Percentiles rank a stretch among this genome's conserved stretches.
Evolutionary conservation across 352 stramenopile genomes (phyloP).

Genomic region (Globisporangium splendens): DNA sequence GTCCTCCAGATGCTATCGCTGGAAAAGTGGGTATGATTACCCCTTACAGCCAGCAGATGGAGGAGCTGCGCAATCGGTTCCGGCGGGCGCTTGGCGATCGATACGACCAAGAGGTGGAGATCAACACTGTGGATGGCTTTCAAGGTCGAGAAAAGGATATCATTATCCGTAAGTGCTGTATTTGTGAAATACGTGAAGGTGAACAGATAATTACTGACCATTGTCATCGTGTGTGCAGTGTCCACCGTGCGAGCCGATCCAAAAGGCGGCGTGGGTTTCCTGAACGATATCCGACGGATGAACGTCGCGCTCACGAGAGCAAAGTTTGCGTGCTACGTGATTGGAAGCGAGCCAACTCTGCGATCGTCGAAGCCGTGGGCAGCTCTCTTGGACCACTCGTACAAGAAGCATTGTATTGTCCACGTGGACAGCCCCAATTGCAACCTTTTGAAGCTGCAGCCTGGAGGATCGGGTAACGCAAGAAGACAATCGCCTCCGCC

Average conservation of each 20-base stretch:
- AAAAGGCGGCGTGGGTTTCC: slow-evolving; percentile 77
- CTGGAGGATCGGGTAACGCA: slow-evolving; percentile 12
- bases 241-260: slow-evolving; percentile 85
- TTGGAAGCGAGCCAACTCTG: slow-evolving; percentile 77
- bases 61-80: slow-evolving; percentile 72
- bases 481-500: slow-evolving; percentile 7
- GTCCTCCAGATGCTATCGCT: slow-evolving; percentile 64
- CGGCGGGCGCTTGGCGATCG: slow-evolving; percentile 50
- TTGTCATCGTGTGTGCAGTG: slow-evolving; percentile 34
- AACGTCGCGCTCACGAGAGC: slow-evolving; percentile 86
- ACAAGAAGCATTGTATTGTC: slow-evolving; percentile 69
- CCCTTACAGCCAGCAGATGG: slow-evolving; percentile 88
- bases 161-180: slow-evolving; percentile 74
- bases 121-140: slow-evolving; percentile 92
- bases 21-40: slow-evolving; percentile 89
- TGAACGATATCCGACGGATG: slow-evolving; percentile 89
- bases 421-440: slow-evolving; percentile 76
- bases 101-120: slow-evolving; percentile 83
- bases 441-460: slow-evolving; percentile 67
- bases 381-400: slow-evolving; percentile 69
- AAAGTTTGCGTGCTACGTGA: slow-evolving; percentile 88
- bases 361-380: slow-evolving; percentile 84
- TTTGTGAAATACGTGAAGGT: neutral
- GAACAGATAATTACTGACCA: neutral
- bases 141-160: slow-evolving; percentile 91